Evolutionary conservation across 208 protist genomes (phyloP), one percentile per base, ranked within the genome.

Genomic region (Herpetomonas tarakana): DNA sequence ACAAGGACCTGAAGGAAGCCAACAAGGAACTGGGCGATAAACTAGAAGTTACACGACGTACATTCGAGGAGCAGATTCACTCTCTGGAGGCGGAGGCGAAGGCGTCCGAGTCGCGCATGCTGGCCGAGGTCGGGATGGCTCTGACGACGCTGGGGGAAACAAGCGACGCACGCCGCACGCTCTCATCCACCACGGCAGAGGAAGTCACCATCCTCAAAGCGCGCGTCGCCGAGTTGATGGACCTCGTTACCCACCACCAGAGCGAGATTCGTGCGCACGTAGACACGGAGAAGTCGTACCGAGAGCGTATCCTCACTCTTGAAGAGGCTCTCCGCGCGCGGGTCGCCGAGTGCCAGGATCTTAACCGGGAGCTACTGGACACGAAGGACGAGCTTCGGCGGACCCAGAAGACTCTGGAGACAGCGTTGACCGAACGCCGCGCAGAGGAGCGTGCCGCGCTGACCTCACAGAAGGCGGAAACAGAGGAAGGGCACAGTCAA

Each of bases 231-330:
- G 69, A 71, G 57, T 52, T 84, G 25, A 51, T 74, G 12, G 72
- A 79, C 28, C 63, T 84, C 35, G 65, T 84, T 0, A 38, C 62
- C 27, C 66, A 72, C 26, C 81, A 89, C 44, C 86, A 92, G 47
- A 31, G 49, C 1, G 81, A 89, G 35, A 82, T 88, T 16, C 60
- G 72, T 16, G 67, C 60, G 16, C 67, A 81, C 64, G 76, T 77
- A 0, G 46, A 62, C 21, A 74, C 68, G 47, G 85, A 92, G 54
- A 53, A 54, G 41, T 29, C 50, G 29, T 92, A 92, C 31, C 78
- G 82, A 3, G 55, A 71, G 55, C 74, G 81, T 29, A 78, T 92
- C 53, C 30, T 82, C 1, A 58, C 73, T 25, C 50, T 92, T 16
- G 79, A 88, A 52, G 39, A 65, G n/a, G 62, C 59, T 0, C 49